Evolutionary conservation across 129 eudicot genomes (phyloP).

Genomic region (Centella asiatica): DNA sequence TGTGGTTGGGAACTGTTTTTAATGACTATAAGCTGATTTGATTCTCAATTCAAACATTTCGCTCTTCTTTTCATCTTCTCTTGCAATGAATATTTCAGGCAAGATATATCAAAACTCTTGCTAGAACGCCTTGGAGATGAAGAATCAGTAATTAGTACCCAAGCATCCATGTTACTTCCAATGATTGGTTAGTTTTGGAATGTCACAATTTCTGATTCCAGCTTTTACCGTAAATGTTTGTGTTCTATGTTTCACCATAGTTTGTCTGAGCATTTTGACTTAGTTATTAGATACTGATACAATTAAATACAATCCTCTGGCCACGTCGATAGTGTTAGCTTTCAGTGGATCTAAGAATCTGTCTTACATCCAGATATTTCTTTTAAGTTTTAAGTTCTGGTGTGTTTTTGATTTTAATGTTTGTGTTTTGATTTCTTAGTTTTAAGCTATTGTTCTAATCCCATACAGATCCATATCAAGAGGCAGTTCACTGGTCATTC

Average conservation of each 20-base stretch:
- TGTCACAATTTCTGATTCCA: neutral
- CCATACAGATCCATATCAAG: too few species aligned
- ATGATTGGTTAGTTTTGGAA: constrained; percentile 46
- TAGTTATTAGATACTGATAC: neutral
- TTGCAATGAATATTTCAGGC: constrained; percentile 40
- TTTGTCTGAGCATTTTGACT: neutral
- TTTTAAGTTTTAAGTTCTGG: too few species aligned
- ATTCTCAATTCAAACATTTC: neutral
- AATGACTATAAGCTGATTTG: neutral
- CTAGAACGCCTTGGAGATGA: constrained; percentile 60
- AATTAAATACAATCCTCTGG: neutral
- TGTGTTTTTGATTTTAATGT: too few species aligned
- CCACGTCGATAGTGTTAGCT: neutral
- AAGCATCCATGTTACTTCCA: constrained; percentile 48
- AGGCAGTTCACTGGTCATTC: too few species aligned
- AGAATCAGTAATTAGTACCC: constrained; percentile 40
- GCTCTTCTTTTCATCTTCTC: neutral
- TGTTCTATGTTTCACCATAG: neutral
- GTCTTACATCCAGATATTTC: too few species aligned
- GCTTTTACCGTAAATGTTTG: neutral
- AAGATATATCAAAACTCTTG: constrained; percentile 62
- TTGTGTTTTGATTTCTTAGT: too few species aligned
- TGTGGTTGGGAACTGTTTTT: constrained; percentile 34
- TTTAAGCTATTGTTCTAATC: too few species aligned
- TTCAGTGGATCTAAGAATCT: too few species aligned